Conservation (phyloP, 2,329 filamentous ascomycete species). For the Acrocalymma vagum region DNA sequence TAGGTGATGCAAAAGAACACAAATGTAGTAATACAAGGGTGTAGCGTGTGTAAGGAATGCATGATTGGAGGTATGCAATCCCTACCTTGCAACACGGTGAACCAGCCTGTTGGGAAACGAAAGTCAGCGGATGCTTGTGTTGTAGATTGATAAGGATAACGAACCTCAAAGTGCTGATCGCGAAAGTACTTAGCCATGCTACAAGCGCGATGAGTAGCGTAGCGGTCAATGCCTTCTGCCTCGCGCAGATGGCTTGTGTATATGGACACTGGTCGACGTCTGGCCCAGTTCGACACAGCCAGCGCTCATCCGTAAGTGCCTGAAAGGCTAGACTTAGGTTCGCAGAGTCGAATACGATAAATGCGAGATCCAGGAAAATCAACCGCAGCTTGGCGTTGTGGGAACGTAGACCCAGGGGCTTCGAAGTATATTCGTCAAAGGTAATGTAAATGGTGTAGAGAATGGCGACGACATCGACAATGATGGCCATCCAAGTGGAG, state of each 20-base stretch:
- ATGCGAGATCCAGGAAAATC: conserved; percentile 90
- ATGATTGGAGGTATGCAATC: no score
- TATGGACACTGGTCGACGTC: conserved; percentile 29
- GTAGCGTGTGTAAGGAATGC: no score
- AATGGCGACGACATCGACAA: conserved; percentile 87
- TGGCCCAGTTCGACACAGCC: conserved; percentile 52
- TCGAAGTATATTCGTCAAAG: conserved; percentile 94
- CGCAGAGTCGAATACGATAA: conserved; percentile 96
- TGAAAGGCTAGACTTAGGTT: conserved; percentile 92
- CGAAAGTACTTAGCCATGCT: conserved; percentile 91
- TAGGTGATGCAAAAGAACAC: no score
- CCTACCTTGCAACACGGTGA: conserved; percentile 39
- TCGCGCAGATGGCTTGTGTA: conserved; percentile 61
- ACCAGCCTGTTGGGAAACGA: conserved; percentile 31
- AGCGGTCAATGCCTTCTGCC: conserved; percentile 76
- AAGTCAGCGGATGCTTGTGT: conserved; percentile 10
- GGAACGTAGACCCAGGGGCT: conserved; percentile 86
- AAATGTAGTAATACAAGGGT: no score
- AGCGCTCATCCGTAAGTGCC: conserved; percentile 72
- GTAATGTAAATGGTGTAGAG: conserved; percentile 94
- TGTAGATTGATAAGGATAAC: neutral
- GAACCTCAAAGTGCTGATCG: conserved; percentile 69
- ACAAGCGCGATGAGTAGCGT: conserved; percentile 83
- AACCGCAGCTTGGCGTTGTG: conserved; percentile 87
- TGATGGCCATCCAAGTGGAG: conserved; percentile 87